Conservation (phyloP, 1,139 yeast species). For the Suhomyces chickasaworum region DNA sequence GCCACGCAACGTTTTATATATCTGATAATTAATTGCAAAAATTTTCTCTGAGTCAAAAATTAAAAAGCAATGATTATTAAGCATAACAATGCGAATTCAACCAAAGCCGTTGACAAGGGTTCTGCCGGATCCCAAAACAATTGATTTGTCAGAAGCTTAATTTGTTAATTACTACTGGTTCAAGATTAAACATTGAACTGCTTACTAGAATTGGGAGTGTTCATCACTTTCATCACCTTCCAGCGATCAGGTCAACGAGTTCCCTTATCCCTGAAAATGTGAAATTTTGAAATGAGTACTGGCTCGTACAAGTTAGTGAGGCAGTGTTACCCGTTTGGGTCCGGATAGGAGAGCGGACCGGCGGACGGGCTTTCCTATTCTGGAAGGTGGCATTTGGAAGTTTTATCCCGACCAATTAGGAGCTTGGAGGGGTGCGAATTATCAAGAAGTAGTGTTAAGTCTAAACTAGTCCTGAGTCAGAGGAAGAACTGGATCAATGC, state of each 20-base stretch:
- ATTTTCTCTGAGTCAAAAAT: slow-evolving; percentile 10
- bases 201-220: no score
- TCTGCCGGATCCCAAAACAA: not conserved
- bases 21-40: slow-evolving; percentile 1
- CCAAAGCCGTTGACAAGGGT: not conserved
- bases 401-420: slow-evolving; percentile 8
- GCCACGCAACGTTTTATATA: slow-evolving; percentile 5
- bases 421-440: not conserved
- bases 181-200: no score
- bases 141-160: no score
- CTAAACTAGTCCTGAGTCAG: no score
- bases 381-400: not conserved
- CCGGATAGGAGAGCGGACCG: not conserved
- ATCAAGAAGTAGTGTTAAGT: not conserved
- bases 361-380: slow-evolving; percentile 6
- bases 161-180: no score
- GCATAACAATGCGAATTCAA: slow-evolving; percentile 4
- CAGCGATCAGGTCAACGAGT: no score
- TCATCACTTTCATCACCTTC: no score
- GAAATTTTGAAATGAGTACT: not conserved
- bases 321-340: slow-evolving; percentile 1
- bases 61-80: slow-evolving; percentile 11
- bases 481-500: no score
- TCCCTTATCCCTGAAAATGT: not conserved
- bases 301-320: not conserved